phyloP scores from a whole-genome alignment of 306 rosid genomes.

The Lotus japonicus region DNA sequence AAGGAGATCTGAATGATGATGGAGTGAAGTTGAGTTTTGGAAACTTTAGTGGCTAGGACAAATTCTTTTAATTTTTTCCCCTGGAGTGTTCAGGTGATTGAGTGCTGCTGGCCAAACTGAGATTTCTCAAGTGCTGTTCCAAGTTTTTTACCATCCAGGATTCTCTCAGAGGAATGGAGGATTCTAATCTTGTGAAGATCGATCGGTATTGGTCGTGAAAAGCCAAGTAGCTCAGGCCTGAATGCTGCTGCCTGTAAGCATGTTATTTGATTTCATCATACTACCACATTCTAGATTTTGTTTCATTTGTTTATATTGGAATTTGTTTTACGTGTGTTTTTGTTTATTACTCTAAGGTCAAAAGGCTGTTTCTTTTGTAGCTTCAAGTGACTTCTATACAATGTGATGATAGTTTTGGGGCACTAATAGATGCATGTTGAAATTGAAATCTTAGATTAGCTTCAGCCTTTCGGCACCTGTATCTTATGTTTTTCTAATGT shows the following conservation, averaged over 20 bases:
- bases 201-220: conserved; percentile 25
- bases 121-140: conserved; percentile 32
- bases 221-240: conserved; percentile 49
- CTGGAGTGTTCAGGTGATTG: conserved; percentile 50
- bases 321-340: conserved; percentile 56
- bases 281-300: conserved; percentile 62
- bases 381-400: conserved; percentile 38
- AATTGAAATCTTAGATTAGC: conserved; percentile 16
- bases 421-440: conserved; percentile 31
- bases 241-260: conserved; percentile 91
- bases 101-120: conserved; percentile 36
- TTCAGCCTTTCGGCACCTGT: conserved; percentile 20
- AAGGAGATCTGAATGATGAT: conserved; percentile 77
- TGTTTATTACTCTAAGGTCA: conserved; percentile 28
- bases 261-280: conserved; percentile 52
- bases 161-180: conserved; percentile 20
- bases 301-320: conserved; percentile 65
- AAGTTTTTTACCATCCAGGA: conserved; percentile 13
- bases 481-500: conserved; percentile 23
- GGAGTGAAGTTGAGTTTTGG: conserved; percentile 39
- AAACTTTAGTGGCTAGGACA: conserved; percentile 58
- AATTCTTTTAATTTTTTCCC: conserved; percentile 80
- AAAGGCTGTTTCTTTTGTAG: conserved; percentile 41
- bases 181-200: conserved; percentile 30
- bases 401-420: conserved; percentile 41